A percentile compares a stretch with the other conserved stretches of the same genome.
These are phyloP conservation scores for Ceratobasidium sp. DNA, from an alignment of 1,284 basidiomycete species.

Conservation along the genomic window DNA sequence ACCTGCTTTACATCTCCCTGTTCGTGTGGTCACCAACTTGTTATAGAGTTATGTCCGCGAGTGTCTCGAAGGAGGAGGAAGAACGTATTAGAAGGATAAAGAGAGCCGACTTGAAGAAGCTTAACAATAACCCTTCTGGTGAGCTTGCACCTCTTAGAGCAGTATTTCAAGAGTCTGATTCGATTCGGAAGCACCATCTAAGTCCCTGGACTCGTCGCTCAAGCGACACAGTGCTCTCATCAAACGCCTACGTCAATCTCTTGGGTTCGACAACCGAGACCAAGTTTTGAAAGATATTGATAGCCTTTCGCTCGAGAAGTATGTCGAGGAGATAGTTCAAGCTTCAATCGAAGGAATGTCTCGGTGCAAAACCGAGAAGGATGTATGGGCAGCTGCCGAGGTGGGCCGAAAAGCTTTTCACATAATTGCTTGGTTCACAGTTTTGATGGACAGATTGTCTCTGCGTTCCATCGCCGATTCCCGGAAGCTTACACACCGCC, in stretches of 20 bases:
- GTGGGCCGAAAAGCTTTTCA: slow-evolving; percentile 58
- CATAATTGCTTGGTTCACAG: slow-evolving; percentile 39
- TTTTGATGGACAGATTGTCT: slow-evolving; percentile 72
- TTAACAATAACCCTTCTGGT: slow-evolving; percentile 20
- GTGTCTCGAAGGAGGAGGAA: slow-evolving; percentile 29
- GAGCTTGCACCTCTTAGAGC: neutral
- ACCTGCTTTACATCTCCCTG: neutral
- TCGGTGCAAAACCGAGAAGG: slow-evolving; percentile 88
- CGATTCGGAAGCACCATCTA: slow-evolving; percentile 36
- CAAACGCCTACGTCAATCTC: slow-evolving; percentile 85
- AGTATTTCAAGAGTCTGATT: slow-evolving; percentile 17
- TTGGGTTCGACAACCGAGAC: slow-evolving; percentile 81
- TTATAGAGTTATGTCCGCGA: slow-evolving; percentile 23
- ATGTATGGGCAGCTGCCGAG: slow-evolving; percentile 92
- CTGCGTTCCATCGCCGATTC: slow-evolving; percentile 89
- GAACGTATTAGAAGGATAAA: slow-evolving; percentile 21
- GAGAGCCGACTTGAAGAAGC: slow-evolving; percentile 25
- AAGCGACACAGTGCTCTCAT: slow-evolving; percentile 94
- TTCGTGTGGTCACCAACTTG: slow-evolving; percentile 23
- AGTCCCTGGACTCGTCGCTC: slow-evolving; percentile 83
- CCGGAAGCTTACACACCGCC: slow-evolving; percentile 79
- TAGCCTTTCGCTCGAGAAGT: slow-evolving; percentile 90
- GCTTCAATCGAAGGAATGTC: slow-evolving; percentile 87
- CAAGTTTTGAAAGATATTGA: slow-evolving; percentile 92
- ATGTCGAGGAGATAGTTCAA: slow-evolving; percentile 92